Evolutionary conservation across 1,284 basidiomycete genomes (phyloP), one percentile per base, ranked within the genome.

Genomic region (Chalciporus sp.): DNA sequence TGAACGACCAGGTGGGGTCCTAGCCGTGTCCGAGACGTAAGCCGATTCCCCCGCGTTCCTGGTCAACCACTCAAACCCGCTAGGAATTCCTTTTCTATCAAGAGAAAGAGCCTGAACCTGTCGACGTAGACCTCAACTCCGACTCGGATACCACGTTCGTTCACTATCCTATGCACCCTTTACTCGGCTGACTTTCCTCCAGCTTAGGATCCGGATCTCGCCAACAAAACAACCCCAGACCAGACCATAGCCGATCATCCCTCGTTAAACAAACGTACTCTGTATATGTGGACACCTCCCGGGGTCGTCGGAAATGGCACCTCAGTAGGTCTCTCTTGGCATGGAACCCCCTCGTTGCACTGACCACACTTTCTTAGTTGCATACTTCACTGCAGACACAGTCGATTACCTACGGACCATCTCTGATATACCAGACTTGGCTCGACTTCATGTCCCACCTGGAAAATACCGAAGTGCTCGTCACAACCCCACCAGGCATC

Each of bases 181-280:
- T n/a, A 44, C 28, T 6, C 37, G 20, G 10, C 26, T 17, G 11
- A 52, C 64, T 62, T 60, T 28, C 65, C 61, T 33, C 58, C 58
- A 61, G 73, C 66, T 61, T 67, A 37, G 67, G 61, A 26, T 69
- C 68, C 53, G 71, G 74, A 70, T 59, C 69, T 64, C 53, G 66
- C 58, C 57, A 73, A 64, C 53, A 70, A 68, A 49, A 73, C 72
- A 58, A 61, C 20, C 50, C 63, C 39, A 64, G 66, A 53, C 70
- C 69, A 51, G 70, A 72, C n/a, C 63, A 62, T 33, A 63, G 71
- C 47, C 76, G 83, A 52, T 78, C 80, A 41, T 75, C 78, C 41
- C 76, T 91, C 29, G 79, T 88, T 53, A 91, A 91, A 64, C 88
- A 91, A 69, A 91, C 89, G 0, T 91, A 89, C 64, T 90, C 88